Evolutionary conservation across 225 moss, liverwort and hornwort genomes (phyloP), one percentile per base, ranked within the genome.

Genomic region (Physcomitrium patens): DNA sequence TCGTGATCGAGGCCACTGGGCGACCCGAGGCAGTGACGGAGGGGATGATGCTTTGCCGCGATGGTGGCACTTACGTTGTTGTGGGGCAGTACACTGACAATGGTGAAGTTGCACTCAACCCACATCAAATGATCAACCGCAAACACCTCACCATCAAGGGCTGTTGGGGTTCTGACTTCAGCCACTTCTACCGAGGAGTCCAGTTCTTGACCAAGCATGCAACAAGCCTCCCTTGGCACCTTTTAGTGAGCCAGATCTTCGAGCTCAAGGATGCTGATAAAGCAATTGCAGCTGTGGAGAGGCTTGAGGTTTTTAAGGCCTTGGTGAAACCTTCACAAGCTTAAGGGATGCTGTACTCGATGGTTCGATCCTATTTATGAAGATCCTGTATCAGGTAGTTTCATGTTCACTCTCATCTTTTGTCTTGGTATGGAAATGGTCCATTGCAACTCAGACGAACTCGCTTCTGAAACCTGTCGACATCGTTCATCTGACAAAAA

Each of bases 141-240:
- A 92, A 91, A 62, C 94, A 92, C 58, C 72, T 92, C 69, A 88
- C 86, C 0, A 22, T 94, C 64, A 94, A 90, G 80, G 93, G 89
- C 78, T 94, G 89, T 37, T 91, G 93, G 93, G 93, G 93, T 72
- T 93, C 93, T 66, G 93, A 93, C 78, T 93, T 93, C 86, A 91
- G 89, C 82, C 93, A 91, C 70, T 93, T 93, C 77, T 88, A 89
- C 75, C 67, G 93, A 23, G 93, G 93, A 9, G 88, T 93, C 53
- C 87, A 85, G 72, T 93, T 93, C 75, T 91, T 93, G 93, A 73
- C 86, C 65, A 91, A 89, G 68, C 79, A 86, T 65, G 80, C 74
- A 1, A 44, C 76, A n/a, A 84, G 76, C 81, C 68, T 91, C 20
- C 93, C 91, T 0, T 89, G 93, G 91, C 67, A 91, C 53, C 87